Percentiles rank a stretch among this genome's conserved stretches.
Conservation (phyloP, 176 grass and related monocot species). For the Eragrostis curvula region DNA sequence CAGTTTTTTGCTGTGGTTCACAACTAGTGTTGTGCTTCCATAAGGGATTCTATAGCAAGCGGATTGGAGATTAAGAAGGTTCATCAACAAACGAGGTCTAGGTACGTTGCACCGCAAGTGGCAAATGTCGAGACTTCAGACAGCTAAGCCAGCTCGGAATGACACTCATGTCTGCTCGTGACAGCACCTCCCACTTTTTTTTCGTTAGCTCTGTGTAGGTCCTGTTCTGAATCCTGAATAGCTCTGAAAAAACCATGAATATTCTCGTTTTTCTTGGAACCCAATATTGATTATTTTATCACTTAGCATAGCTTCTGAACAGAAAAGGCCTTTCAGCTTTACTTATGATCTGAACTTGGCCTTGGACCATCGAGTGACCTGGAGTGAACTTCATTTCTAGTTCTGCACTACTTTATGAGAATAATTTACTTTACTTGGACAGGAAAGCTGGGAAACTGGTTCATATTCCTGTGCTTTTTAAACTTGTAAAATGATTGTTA, state of each 20-base stretch:
- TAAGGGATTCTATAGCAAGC: constrained; percentile 1
- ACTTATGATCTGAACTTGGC: constrained; percentile 34
- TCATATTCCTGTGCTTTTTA: neutral
- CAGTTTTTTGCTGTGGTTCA: constrained; percentile 7
- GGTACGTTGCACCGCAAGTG: constrained; percentile 16
- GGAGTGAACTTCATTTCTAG: constrained; percentile 25
- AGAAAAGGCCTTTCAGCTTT: constrained; percentile 21
- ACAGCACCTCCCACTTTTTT: constrained; percentile 1
- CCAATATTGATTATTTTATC: neutral
- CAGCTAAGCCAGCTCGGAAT: constrained; percentile 18
- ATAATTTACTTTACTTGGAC: constrained; percentile 14
- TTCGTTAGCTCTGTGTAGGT: neutral
- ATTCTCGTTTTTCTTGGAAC: neutral
- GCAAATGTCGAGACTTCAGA: constrained; percentile 14
- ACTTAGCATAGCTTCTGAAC: constrained; percentile 15
- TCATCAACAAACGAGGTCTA: neutral
- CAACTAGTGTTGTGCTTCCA: neutral
- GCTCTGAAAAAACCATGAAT: neutral
- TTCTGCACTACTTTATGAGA: neutral
- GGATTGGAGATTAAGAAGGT: neutral
- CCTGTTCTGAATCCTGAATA: neutral
- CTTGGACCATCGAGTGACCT: constrained; percentile 27
- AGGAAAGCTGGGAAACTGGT: neutral
- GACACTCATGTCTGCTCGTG: neutral
- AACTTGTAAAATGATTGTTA: neutral